Evolutionary conservation across 176 grass and related monocot genomes (phyloP).

Genomic region (Carex parvula): DNA sequence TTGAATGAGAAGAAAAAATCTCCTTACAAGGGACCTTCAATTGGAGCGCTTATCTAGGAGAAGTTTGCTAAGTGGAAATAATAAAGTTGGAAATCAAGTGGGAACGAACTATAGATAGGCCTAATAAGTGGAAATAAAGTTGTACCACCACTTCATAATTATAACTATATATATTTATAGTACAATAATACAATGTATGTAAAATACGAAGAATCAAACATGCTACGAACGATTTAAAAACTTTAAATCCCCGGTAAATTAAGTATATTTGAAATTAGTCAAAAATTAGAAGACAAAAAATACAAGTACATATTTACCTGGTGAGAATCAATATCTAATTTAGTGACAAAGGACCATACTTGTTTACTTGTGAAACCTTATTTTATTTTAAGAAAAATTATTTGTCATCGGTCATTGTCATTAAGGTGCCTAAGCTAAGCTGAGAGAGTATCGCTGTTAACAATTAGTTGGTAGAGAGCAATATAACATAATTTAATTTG

Average conservation of each 20-base stretch:
- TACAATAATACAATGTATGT: too few relatives aligned
- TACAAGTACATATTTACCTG: too few relatives aligned
- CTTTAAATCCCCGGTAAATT: background rate
- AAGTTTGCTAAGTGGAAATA: slow-evolving; percentile 22
- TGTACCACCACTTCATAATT: background rate
- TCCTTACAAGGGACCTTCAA: background rate
- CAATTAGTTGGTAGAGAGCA: background rate
- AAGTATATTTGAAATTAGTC: background rate
- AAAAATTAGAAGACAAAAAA: background rate
- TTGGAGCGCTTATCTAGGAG: slow-evolving; percentile 17
- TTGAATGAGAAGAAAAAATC: too few relatives aligned
- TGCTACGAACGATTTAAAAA: background rate
- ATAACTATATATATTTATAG: background rate
- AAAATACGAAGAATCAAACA: background rate
- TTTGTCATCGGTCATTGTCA: background rate
- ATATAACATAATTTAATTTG: background rate
- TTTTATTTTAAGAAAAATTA: too few relatives aligned
- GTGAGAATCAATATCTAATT: background rate
- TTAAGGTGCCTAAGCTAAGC: background rate
- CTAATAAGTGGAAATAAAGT: slow-evolving; percentile 15
- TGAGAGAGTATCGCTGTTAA: too few relatives aligned
- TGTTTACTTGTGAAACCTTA: too few relatives aligned
- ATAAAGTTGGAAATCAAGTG: background rate
- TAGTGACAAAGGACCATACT: background rate
- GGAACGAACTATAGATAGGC: background rate